Evolutionary conservation across 2,329 filamentous ascomycete species (phyloP), one percentile per base, ranked within the genome.

Genomic region (Ceratocystis cubensis): DNA sequence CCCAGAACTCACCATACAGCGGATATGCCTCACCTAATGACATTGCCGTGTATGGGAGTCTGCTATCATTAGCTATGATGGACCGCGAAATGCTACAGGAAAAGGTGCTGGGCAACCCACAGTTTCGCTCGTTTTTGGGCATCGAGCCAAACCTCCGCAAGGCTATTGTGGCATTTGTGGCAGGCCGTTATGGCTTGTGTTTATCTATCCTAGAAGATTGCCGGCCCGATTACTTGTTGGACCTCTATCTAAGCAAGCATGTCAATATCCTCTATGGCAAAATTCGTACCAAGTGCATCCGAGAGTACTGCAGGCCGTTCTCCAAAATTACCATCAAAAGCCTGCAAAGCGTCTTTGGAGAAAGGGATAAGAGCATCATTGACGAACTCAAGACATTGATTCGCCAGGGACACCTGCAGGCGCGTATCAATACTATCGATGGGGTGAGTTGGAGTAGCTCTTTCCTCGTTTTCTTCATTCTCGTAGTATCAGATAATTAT

Each of bases 61-160:
- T 99, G 28, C 88, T 93, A 70, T 90, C 94, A 5, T 82, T 99
- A 28, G 93, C 93, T 30, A 91, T 90, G 1, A 95, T 97, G 88
- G 83, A 89, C 68, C 85, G 94, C 61, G 79, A 81, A 6, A 85
- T 90, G 69, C 80, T 99, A 25, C 88, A 94, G 74, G 78, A 76
- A 5, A 80, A 80, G 5, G 91, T 97, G 1, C 82, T 99, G 0
- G 89, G 94, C 46, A 96, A 91, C 73, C 78, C 79, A 44, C 79
- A 81, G 10, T 99, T 99, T 78, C 88, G 94, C 64, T 85, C 83
- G 59, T 96, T 94, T 73, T 82, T 99, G 15, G 94, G 97, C 74
- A 82, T 95, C 0, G 94, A 97, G 75, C 91, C 93, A 2, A 93
- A 97, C 72, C 88, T 99, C 69, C 89, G 94, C 70, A 92, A 92